Conservation (phyloP, 805 yeast species). For the Pachysolen tannophilus region DNA sequence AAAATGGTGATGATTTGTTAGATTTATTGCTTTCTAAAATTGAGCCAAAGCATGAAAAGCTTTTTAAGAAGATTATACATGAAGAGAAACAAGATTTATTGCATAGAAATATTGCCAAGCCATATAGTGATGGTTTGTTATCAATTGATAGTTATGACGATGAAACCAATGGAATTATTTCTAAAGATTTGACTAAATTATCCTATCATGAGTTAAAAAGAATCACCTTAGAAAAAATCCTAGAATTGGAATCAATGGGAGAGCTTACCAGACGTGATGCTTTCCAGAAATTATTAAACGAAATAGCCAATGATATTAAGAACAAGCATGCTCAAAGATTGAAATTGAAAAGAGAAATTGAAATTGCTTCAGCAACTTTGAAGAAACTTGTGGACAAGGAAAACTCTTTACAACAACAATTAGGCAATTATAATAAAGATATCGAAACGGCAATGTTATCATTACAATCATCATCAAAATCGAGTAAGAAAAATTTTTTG, state of each 20-base stretch:
- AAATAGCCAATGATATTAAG: constrained; percentile 73
- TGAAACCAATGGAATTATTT: neutral
- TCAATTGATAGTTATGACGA: constrained; percentile 2
- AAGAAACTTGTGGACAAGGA: constrained; percentile 37
- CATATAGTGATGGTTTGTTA: constrained; percentile 6
- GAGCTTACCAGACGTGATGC: constrained; percentile 57
- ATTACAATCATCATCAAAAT: constrained; percentile 37
- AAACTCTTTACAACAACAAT: constrained; percentile 33
- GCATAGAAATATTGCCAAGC: constrained; percentile 20
- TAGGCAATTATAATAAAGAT: constrained; percentile 38
- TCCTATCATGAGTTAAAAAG: constrained; percentile 74
- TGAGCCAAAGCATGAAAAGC: constrained; percentile 58
- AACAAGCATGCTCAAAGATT: constrained; percentile 35
- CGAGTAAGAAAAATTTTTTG: constrained; percentile 30
- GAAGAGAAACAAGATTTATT: constrained; percentile 32
- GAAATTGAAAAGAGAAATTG: constrained; percentile 31
- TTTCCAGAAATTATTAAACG: constrained; percentile 73
- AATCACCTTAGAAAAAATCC: constrained; percentile 61
- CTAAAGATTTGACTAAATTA: constrained; percentile 37
- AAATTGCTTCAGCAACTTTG: constrained; percentile 32
- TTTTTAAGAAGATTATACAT: constrained; percentile 46
- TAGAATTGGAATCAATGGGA: constrained; percentile 68
- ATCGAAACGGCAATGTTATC: constrained; percentile 34
- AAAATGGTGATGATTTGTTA: constrained; percentile 57
- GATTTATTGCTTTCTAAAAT: constrained; percentile 66